phyloP scores from a whole-genome alignment of 805 yeast genomes.

The Candida maris region DNA sequence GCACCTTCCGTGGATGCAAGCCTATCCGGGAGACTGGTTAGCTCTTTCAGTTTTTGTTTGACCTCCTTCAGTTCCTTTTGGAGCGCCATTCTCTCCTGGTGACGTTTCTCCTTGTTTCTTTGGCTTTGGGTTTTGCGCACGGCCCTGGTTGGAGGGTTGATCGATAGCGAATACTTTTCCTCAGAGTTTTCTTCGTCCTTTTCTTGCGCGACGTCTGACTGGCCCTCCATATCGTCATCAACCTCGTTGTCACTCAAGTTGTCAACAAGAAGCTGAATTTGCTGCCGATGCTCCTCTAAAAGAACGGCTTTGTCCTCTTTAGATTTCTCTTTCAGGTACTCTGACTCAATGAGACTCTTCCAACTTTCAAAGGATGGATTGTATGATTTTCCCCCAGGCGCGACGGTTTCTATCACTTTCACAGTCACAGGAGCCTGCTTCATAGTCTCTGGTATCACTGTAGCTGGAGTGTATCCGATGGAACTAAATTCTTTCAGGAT shows the following conservation, averaged over 20 bases:
- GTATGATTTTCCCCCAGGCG: slow-evolving; percentile 88
- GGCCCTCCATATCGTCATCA: slow-evolving; percentile 38
- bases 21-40: slow-evolving; percentile 49
- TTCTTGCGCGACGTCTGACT: slow-evolving; percentile 35
- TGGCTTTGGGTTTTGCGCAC: slow-evolving; percentile 75
- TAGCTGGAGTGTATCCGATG: slow-evolving; percentile 48
- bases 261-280: slow-evolving; percentile 62
- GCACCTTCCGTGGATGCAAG: slow-evolving; percentile 26
- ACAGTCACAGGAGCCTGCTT: slow-evolving; percentile 50
- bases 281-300: slow-evolving; percentile 58
- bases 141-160: slow-evolving; percentile 63
- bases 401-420: slow-evolving; percentile 46
- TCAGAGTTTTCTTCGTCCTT: slow-evolving; percentile 32
- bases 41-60: slow-evolving; percentile 56
- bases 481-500: slow-evolving; percentile 29
- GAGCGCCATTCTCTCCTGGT: slow-evolving; percentile 54
- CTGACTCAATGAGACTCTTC: slow-evolving; percentile 66
- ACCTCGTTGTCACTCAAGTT: slow-evolving; percentile 59
- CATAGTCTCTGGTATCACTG: slow-evolving; percentile 53
- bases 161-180: slow-evolving; percentile 48
- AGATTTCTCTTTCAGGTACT: slow-evolving; percentile 60
- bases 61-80: slow-evolving; percentile 52
- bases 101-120: slow-evolving; percentile 67
- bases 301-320: slow-evolving; percentile 61
- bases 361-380: slow-evolving; percentile 86